phyloP scores from a whole-genome alignment of 768 basidiomycete species.

The Boletales sp. region DNA sequence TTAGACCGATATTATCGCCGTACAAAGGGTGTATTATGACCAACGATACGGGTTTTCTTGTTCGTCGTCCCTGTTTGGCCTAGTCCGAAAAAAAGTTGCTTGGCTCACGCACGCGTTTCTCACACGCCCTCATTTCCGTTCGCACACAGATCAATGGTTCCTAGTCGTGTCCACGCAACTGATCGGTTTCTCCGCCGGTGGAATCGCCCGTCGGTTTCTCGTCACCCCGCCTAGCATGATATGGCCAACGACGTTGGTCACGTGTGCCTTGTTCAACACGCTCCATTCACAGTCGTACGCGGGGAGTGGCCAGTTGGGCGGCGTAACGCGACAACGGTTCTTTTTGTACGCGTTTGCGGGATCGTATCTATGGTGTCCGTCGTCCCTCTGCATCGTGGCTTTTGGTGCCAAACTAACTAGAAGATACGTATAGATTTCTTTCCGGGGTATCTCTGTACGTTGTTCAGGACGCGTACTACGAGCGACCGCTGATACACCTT shows the following conservation, averaged over 20 bases:
- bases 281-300: constrained; percentile 67
- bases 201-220: constrained; percentile 70
- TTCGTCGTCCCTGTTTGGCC: constrained; percentile 25
- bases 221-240: constrained; percentile 57
- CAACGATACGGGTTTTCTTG: constrained; percentile 60
- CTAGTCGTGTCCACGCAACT: constrained; percentile 72
- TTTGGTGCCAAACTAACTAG: constrained; percentile 4
- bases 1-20: constrained; percentile 68
- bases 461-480: background rate
- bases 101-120: constrained; percentile 1
- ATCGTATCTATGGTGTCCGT: constrained; percentile 59
- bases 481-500: constrained; percentile 6
- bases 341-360: constrained; percentile 62
- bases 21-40: constrained; percentile 69
- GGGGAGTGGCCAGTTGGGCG: constrained; percentile 58
- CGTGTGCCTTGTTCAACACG: constrained; percentile 74
- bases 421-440: constrained; percentile 33
- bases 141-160: constrained; percentile 67
- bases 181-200: constrained; percentile 83
- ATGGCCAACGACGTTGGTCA: constrained; percentile 75
- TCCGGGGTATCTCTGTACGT: constrained; percentile 43
- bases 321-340: constrained; percentile 72
- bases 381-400: background rate
- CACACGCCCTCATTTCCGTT: background rate
- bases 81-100: background rate